Evolutionary conservation across 257 asterid species (phyloP).

Genomic region (Plectranthus barbatus): DNA sequence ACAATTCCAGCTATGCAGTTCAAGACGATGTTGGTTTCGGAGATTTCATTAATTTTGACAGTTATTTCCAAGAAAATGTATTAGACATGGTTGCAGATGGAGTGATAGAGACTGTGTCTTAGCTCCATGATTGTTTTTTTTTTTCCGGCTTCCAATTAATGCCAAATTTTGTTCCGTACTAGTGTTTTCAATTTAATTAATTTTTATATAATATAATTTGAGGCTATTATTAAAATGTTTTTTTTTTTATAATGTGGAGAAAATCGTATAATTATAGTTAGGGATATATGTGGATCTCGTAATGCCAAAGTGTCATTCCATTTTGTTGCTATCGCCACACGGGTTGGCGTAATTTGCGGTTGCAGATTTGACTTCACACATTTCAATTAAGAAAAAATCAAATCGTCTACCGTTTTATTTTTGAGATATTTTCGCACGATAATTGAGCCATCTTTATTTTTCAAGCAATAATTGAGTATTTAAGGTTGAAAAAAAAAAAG

Average conservation of each 20-base stretch:
- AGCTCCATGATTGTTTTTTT: not conserved
- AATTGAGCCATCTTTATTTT: constrained; percentile 3
- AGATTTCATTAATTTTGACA: constrained; percentile 1
- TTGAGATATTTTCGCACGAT: not conserved
- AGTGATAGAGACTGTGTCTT: not conserved
- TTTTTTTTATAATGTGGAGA: not conserved
- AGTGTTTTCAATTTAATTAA: not conserved
- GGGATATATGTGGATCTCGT: not conserved
- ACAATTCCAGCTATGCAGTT: too few species aligned
- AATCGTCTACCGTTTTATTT: not conserved
- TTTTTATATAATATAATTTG: not conserved
- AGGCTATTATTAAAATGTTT: not conserved
- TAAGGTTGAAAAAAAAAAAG: not conserved
- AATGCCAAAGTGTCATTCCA: constrained; percentile 21
- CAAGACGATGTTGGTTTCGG: not conserved
- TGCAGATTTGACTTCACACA: constrained; percentile 11
- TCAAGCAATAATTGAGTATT: not conserved
- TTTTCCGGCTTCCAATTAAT: constrained; percentile 4
- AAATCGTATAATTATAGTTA: not conserved
- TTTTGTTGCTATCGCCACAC: constrained; percentile 3
- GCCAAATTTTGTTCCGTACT: constrained; percentile 18
- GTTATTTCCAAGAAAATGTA: constrained; percentile 4
- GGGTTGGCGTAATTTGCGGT: constrained; percentile 16
- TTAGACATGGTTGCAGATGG: constrained; percentile 5
- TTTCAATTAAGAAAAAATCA: not conserved